Conservation (phyloP, 2,329 filamentous ascomycete species). For the Penicillium sp. region DNA sequence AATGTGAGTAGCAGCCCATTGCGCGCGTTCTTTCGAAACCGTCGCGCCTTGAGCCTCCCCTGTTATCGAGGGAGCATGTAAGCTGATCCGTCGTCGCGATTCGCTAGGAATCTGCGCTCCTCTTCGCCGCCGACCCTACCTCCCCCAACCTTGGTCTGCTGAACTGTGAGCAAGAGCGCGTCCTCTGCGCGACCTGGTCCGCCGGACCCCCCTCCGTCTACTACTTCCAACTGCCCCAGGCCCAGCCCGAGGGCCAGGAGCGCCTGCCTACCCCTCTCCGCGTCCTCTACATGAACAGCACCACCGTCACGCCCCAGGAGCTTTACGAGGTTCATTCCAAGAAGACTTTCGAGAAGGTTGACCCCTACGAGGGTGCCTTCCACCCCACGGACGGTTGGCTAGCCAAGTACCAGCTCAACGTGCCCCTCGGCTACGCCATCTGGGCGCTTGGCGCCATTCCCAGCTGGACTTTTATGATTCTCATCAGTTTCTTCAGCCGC, state of each 20-base stretch:
- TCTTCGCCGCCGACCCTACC: constrained; percentile 56
- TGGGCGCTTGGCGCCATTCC: constrained; percentile 61
- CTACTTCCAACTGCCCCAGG: constrained; percentile 59
- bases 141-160: constrained; percentile 60
- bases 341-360: constrained; percentile 56
- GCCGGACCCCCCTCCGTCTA: constrained; percentile 58
- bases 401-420: constrained; percentile 54
- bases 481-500: constrained; percentile 62
- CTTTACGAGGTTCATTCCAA: constrained; percentile 60
- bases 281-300: constrained; percentile 59
- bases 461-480: constrained; percentile 66
- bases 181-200: constrained; percentile 64
- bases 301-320: constrained; percentile 57
- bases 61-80: neutral
- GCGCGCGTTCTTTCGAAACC: neutral
- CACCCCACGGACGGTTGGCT: constrained; percentile 64
- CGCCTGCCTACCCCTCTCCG: constrained; percentile 56
- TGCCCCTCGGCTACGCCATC: constrained; percentile 59
- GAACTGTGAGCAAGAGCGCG: constrained; percentile 60
- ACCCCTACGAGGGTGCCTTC: constrained; percentile 59
- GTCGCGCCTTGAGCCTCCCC: neutral
- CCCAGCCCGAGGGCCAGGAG: constrained; percentile 53
- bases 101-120: constrained; percentile 53
- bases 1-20: constrained; percentile 38
- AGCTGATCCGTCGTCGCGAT: neutral